phyloP scores from a whole-genome alignment of 441 rosid genomes.

The Corymbia calophylla region DNA sequence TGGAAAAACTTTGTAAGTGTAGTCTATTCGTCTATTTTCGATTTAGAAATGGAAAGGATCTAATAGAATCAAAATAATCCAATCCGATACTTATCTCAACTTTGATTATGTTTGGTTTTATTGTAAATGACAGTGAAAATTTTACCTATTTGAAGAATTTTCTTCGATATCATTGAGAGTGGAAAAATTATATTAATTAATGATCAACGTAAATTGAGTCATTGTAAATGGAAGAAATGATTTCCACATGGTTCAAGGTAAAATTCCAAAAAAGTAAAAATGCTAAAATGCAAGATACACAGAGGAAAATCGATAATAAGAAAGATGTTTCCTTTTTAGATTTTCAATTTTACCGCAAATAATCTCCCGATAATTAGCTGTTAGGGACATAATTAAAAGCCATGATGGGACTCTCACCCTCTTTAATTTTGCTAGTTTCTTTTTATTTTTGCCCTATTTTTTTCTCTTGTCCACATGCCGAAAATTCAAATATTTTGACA shows the following conservation, averaged over 20 bases:
- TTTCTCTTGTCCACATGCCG: not conserved
- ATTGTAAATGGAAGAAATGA: not conserved
- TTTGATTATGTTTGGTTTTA: not conserved
- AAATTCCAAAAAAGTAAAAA: not conserved
- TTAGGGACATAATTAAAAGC: not conserved
- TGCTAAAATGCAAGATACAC: not conserved
- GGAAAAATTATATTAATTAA: not conserved
- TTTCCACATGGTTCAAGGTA: not conserved
- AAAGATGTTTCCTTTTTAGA: not conserved
- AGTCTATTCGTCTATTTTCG: not conserved
- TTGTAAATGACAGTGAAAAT: not conserved
- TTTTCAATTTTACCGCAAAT: not conserved
- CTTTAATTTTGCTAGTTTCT: not conserved
- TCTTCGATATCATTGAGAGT: not conserved
- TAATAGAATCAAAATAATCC: not conserved
- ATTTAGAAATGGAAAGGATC: not conserved
- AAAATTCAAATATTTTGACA: not conserved
- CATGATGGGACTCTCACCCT: not conserved
- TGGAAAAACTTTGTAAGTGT: not conserved
- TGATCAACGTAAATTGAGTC: not conserved
- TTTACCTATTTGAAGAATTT: not conserved
- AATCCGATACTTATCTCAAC: not conserved
- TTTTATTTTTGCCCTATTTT: not conserved
- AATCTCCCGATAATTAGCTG: not conserved
- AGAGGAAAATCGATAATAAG: not conserved